These are phyloP conservation scores for Gelatoporia subvermispora DNA, from an alignment of 768 basidiomycete genomes.

Conservation along the genomic window DNA sequence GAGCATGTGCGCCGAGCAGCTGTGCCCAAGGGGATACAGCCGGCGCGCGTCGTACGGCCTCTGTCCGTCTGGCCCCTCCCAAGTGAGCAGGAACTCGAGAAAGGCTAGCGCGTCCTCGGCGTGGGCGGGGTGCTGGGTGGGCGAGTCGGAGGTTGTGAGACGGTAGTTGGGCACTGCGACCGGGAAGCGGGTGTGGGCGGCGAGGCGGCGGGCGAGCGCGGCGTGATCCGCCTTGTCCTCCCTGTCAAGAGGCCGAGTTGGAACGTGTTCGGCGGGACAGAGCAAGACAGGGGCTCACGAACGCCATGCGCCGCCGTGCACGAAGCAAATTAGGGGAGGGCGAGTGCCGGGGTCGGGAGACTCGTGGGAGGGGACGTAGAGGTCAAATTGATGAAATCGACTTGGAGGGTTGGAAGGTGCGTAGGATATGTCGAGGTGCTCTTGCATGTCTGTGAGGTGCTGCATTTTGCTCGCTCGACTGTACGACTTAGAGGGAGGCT, in stretches of 20 bases:
- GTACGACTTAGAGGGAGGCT: no score
- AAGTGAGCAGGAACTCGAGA: conserved; percentile 51
- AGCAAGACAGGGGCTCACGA: conserved; percentile 40
- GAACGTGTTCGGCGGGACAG: conserved; percentile 5
- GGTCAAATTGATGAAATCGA: conserved; percentile 47
- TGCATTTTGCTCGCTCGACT: conserved; percentile 1
- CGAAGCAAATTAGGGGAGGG: conserved; percentile 56
- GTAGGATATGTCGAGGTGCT: conserved; percentile 14
- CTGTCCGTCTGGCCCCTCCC: conserved; percentile 33
- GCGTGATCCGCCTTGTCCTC: conserved; percentile 68
- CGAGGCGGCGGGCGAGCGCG: conserved; percentile 49
- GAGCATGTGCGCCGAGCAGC: conserved; percentile 80
- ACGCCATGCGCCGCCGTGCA: conserved; percentile 85
- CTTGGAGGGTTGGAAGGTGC: conserved; percentile 18
- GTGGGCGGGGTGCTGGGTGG: conserved; percentile 65
- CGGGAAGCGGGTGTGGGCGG: conserved; percentile 41
- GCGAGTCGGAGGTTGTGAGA: conserved; percentile 44
- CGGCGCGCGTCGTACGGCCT: conserved; percentile 32
- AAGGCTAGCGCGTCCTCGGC: conserved; percentile 60
- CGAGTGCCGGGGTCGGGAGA: not conserved
- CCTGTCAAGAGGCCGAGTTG: conserved; percentile 31
- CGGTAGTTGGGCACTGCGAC: conserved; percentile 79
- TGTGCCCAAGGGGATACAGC: conserved; percentile 70
- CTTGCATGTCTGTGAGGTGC: not conserved
- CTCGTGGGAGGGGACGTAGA: conserved; percentile 35